A percentile compares a stretch with the other conserved stretches of the same genome.
Conservation (phyloP, 2,329 filamentous ascomycete species). For the Sarocladium kiliense region DNA sequence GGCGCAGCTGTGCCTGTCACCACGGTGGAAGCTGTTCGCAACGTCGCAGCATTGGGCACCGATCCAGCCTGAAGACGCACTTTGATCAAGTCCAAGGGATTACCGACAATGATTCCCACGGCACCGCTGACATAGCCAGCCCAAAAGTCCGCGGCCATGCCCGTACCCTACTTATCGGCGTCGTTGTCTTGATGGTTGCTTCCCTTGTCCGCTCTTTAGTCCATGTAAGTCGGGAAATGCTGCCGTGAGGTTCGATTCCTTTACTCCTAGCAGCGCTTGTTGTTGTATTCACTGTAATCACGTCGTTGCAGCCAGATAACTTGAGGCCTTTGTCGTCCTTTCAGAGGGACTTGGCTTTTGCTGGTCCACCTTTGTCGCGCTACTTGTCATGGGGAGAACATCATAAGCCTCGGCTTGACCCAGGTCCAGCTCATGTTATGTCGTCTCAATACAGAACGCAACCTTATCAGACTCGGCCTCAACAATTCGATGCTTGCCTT, state of each 20-base stretch:
- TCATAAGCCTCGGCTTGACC: background rate
- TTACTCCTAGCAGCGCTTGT: too few relatives aligned
- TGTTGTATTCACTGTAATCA: too few relatives aligned
- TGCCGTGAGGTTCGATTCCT: too few relatives aligned
- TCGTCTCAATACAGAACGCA: too few relatives aligned
- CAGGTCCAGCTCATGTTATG: too few relatives aligned
- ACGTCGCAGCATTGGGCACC: constrained; percentile 13
- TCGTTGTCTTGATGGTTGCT: background rate
- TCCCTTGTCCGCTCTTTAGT: background rate
- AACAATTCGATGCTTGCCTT: too few relatives aligned
- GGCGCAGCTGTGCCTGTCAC: constrained; percentile 73
- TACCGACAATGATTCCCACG: constrained; percentile 80
- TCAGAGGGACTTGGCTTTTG: background rate
- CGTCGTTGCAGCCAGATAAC: too few relatives aligned
- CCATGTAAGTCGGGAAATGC: too few relatives aligned
- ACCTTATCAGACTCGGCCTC: too few relatives aligned
- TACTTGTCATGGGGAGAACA: background rate
- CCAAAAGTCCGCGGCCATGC: constrained; percentile 88
- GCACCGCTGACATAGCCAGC: constrained; percentile 86
- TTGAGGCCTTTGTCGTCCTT: too few relatives aligned
- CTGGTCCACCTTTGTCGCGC: background rate
- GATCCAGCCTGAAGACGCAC: constrained; percentile 62
- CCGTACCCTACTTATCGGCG: background rate
- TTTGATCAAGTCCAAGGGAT: constrained; percentile 68
- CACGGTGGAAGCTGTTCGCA: constrained; percentile 26